phyloP scores from a whole-genome alignment of 1,284 basidiomycete species.

The Puccinia coronata region DNA sequence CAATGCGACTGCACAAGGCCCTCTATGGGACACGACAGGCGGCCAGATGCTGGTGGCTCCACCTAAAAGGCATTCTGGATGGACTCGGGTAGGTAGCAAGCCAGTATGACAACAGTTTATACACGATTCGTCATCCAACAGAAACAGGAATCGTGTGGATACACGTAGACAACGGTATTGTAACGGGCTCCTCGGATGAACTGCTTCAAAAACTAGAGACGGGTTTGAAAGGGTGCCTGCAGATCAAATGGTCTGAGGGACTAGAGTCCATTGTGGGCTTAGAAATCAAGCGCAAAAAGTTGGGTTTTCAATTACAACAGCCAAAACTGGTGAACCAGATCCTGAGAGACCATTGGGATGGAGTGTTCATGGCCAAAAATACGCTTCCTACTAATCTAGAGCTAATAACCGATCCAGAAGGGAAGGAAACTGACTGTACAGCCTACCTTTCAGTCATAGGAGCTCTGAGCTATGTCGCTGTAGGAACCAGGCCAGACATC shows the following conservation, averaged over 20 bases:
- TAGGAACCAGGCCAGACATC: slow-evolving; percentile 25
- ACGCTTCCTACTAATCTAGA: neutral
- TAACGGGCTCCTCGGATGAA: neutral
- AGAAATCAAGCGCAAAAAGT: neutral
- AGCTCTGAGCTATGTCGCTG: neutral
- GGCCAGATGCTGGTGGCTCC: slow-evolving; percentile 15
- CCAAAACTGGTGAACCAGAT: neutral
- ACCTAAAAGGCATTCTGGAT: too few relatives aligned
- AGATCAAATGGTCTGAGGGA: neutral
- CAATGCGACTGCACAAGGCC: too few relatives aligned
- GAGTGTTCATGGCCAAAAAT: neutral
- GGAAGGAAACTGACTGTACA: too few relatives aligned
- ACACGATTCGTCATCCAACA: neutral
- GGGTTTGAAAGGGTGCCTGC: neutral
- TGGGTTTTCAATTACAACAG: neutral
- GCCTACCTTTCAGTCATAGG: neutral
- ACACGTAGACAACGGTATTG: neutral
- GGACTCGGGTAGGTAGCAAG: too few relatives aligned
- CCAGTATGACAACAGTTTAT: too few relatives aligned
- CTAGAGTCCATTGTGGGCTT: neutral
- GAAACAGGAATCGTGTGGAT: neutral
- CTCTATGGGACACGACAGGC: too few relatives aligned
- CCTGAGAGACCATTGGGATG: neutral
- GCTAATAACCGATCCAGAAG: neutral
- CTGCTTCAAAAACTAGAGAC: neutral